phyloP scores from a whole-genome alignment of 1,139 yeast genomes.

The Magnusiomyces clavatus region DNA sequence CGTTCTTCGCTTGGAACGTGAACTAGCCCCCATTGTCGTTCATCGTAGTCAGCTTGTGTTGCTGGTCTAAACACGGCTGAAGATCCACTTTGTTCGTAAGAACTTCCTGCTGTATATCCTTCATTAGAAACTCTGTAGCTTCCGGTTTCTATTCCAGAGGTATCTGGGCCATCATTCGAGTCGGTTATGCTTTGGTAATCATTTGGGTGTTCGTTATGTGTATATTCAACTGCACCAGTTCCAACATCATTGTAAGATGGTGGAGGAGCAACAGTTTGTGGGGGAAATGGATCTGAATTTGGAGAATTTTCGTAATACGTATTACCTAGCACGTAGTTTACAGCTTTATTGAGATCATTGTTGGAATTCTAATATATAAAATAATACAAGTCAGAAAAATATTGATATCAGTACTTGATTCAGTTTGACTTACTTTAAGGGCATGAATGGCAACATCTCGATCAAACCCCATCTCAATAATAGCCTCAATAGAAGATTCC shows the following conservation, averaged over 20 bases:
- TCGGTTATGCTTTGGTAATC: not conserved
- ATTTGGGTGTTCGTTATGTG: not conserved
- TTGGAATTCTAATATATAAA: constrained; percentile 31
- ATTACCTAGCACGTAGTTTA: constrained; percentile 41
- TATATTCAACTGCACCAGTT: not conserved
- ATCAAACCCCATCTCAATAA: constrained; percentile 58
- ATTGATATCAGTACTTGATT: not conserved
- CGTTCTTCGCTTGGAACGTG: constrained; percentile 11
- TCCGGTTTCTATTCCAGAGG: not conserved
- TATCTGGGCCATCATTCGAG: not conserved
- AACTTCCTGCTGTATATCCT: not conserved
- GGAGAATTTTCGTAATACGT: constrained; percentile 13
- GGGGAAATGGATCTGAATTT: constrained; percentile 12
- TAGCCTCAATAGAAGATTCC: constrained; percentile 22
- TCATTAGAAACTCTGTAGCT: too few species aligned
- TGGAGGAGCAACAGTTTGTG: constrained; percentile 6
- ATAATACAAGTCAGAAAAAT: not conserved
- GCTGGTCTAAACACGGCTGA: constrained; percentile 23
- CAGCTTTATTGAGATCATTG: constrained; percentile 48
- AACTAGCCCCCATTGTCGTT: constrained; percentile 26
- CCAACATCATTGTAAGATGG: not conserved
- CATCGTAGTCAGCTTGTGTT: constrained; percentile 21
- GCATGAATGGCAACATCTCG: constrained; percentile 33
- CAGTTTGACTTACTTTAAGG: constrained; percentile 21
- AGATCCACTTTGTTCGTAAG: not conserved